phyloP scores from a whole-genome alignment of 2,329 filamentous ascomycete species.

The Grosmannia serpens region DNA sequence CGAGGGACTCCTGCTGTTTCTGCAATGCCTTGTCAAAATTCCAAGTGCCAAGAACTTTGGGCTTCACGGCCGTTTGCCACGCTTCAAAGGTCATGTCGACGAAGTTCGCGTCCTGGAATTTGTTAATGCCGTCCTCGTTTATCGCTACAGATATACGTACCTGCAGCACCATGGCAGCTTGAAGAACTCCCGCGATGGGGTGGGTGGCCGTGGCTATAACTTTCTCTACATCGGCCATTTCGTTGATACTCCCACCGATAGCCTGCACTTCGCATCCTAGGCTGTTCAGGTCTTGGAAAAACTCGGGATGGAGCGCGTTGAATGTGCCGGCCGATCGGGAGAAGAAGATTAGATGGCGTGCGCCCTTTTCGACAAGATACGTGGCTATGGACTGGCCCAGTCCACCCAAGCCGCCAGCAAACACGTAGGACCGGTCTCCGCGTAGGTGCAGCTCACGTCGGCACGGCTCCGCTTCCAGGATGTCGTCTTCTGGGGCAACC shows the following conservation, averaged over 20 bases:
- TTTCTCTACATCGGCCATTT: too few species aligned
- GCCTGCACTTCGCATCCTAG: not conserved
- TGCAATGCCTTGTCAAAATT: conserved; percentile 16
- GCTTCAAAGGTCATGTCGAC: conserved; percentile 1
- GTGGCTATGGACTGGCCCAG: not conserved
- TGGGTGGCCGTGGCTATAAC: too few species aligned
- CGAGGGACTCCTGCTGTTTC: too few species aligned
- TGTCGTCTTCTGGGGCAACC: conserved; percentile 9
- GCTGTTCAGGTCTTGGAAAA: not conserved
- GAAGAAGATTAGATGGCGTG: not conserved
- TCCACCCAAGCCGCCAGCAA: not conserved
- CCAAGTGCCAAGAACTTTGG: conserved; percentile 20
- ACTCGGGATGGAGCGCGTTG: not conserved
- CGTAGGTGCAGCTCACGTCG: not conserved
- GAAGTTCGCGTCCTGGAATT: too few species aligned
- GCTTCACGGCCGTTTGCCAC: conserved; percentile 11
- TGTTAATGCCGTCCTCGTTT: too few species aligned
- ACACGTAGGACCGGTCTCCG: not conserved
- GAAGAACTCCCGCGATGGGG: not conserved
- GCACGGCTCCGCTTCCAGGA: too few species aligned
- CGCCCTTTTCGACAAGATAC: not conserved
- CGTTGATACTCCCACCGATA: too few species aligned
- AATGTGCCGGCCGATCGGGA: too few species aligned
- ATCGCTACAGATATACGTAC: too few species aligned
- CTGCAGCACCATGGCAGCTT: conserved; percentile 1